These are phyloP conservation scores for Fusarium anthophilum DNA, from an alignment of 2,329 filamentous ascomycete species.

Conservation along the genomic window DNA sequence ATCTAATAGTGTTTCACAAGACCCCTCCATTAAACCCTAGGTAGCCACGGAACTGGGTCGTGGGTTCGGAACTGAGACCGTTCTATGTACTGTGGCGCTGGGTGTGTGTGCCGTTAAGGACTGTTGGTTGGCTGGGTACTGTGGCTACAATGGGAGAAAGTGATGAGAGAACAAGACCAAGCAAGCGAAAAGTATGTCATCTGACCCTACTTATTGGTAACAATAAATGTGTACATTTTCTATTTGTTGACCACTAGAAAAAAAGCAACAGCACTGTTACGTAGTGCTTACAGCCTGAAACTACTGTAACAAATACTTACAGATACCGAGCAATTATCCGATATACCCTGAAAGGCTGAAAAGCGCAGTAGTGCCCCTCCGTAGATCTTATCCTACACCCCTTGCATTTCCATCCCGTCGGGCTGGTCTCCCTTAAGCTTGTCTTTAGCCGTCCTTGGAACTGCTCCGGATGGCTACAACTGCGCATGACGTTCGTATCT, in stretches of 20 bases:
- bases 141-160: background rate
- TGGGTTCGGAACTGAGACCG: background rate
- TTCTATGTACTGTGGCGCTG: background rate
- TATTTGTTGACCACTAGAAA: background rate
- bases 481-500: background rate
- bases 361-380: background rate
- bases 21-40: background rate
- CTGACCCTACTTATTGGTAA: background rate
- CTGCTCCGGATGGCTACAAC: rapidly evolving
- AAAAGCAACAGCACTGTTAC: background rate
- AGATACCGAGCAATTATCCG: background rate
- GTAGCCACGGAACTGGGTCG: background rate
- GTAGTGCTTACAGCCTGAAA: background rate
- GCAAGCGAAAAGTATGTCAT: background rate
- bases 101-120: background rate
- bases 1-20: background rate
- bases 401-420: background rate
- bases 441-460: background rate
- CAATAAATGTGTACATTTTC: background rate
- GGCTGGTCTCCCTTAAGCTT: background rate
- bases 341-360: background rate
- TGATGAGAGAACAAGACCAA: background rate
- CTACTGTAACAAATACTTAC: no score
- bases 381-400: background rate
- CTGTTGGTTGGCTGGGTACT: background rate